Evolutionary conservation across 306 rosid genomes (phyloP).

Genomic region (Begonia masoniana): DNA sequence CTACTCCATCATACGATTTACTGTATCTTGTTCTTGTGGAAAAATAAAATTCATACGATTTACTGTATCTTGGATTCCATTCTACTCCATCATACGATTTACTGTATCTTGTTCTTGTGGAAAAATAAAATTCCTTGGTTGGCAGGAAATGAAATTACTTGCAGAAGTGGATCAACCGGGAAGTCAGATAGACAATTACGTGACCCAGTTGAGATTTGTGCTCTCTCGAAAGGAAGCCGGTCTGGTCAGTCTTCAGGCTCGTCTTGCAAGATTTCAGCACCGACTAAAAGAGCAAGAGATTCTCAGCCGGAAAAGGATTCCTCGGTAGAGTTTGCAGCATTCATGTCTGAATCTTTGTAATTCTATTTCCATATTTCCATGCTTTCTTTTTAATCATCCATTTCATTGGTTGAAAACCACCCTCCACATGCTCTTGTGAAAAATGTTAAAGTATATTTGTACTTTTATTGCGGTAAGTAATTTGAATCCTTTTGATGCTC

Average conservation of each 20-base stretch:
- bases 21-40: too few relatives aligned
- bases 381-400: neutral
- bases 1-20: too few relatives aligned
- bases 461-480: too few relatives aligned
- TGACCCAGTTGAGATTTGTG: constrained; percentile 70
- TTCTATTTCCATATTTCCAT: neutral
- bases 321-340: constrained; percentile 32
- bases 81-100: too few relatives aligned
- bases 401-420: too few relatives aligned
- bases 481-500: too few relatives aligned
- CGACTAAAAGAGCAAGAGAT: constrained; percentile 89
- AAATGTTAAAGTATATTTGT: too few relatives aligned
- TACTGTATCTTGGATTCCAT: too few relatives aligned
- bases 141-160: constrained; percentile 86
- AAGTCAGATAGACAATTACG: constrained; percentile 78
- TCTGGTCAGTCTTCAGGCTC: constrained; percentile 85
- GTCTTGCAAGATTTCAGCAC: constrained; percentile 91
- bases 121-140: neutral
- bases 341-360: constrained; percentile 7
- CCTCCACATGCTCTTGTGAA: too few relatives aligned
- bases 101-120: too few relatives aligned
- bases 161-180: constrained; percentile 99
- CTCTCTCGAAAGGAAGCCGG: constrained; percentile 95
- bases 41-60: too few relatives aligned
- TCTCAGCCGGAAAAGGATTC: constrained; percentile 71